These are phyloP conservation scores for Pythium rishiriense DNA, from an alignment of 352 stramenopile species.

Conservation along the genomic window DNA sequence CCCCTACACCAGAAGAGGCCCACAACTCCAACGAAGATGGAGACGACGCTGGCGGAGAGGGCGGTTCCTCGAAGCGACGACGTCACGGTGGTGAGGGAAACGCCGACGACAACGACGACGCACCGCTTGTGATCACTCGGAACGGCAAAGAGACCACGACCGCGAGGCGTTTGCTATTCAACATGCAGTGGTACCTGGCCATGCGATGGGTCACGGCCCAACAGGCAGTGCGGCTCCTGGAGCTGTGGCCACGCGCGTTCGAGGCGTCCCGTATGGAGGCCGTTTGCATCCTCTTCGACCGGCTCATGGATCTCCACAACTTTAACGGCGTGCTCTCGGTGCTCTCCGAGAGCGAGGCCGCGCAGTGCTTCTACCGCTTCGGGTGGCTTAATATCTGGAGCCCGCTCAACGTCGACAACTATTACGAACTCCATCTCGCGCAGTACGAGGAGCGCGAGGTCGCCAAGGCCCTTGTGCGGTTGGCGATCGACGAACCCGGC, in stretches of 20 bases:
- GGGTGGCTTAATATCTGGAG: slow-evolving; percentile 78
- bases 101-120: slow-evolving; percentile 15
- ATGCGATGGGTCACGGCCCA: slow-evolving; percentile 70
- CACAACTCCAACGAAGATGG: background rate
- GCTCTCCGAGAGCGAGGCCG: slow-evolving; percentile 54
- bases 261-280: slow-evolving; percentile 50
- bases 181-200: slow-evolving; percentile 69
- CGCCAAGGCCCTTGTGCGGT: slow-evolving; percentile 65
- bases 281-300: slow-evolving; percentile 71
- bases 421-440: slow-evolving; percentile 73
- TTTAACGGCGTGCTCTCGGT: slow-evolving; percentile 62
- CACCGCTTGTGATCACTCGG: slow-evolving; percentile 30
- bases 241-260: slow-evolving; percentile 51
- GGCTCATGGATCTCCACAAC: slow-evolving; percentile 69
- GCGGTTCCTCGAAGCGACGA: background rate
- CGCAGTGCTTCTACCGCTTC: slow-evolving; percentile 61
- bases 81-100: slow-evolving; percentile 20
- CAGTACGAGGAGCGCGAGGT: slow-evolving; percentile 76
- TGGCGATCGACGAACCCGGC: slow-evolving; percentile 78
- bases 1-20: background rate
- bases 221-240: slow-evolving; percentile 53
- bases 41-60: slow-evolving; percentile 5
- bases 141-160: slow-evolving; percentile 50
- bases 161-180: slow-evolving; percentile 58
- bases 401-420: slow-evolving; percentile 67